phyloP scores from a whole-genome alignment of 441 rosid species.

The Pelargonium fulgidum region DNA sequence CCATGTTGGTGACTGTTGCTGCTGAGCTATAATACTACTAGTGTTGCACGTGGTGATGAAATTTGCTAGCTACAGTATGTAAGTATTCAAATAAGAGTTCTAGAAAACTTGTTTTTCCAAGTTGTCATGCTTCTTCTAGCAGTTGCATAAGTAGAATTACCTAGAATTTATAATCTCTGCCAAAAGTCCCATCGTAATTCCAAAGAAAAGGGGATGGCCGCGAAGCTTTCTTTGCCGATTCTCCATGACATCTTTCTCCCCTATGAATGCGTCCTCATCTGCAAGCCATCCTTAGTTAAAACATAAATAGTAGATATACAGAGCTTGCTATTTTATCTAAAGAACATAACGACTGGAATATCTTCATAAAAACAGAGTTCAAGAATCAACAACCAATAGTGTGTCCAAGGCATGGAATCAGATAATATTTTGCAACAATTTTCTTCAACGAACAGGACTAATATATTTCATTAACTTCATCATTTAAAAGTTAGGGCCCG shows the following conservation, averaged over 20 bases:
- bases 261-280: constrained; percentile 30
- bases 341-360: neutral
- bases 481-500: no score
- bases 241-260: constrained; percentile 30
- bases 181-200: constrained; percentile 84
- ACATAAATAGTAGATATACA: constrained; percentile 18
- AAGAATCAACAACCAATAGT: neutral
- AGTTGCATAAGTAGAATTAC: constrained; percentile 34
- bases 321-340: neutral
- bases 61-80: neutral
- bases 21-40: neutral
- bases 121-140: constrained; percentile 13
- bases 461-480: neutral
- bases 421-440: neutral
- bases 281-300: constrained; percentile 4
- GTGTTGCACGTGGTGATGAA: neutral
- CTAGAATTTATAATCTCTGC: constrained; percentile 98
- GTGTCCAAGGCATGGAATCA: neutral
- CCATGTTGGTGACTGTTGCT: constrained; percentile 2
- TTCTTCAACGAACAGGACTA: neutral
- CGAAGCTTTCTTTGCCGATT: constrained; percentile 58
- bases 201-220: constrained; percentile 87
- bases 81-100: neutral
- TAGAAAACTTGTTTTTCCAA: neutral
- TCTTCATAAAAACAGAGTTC: neutral